Base-by-base conservation (phyloP, 129 eudicot genomes). In the Saposhnikovia divaricata region DNA sequence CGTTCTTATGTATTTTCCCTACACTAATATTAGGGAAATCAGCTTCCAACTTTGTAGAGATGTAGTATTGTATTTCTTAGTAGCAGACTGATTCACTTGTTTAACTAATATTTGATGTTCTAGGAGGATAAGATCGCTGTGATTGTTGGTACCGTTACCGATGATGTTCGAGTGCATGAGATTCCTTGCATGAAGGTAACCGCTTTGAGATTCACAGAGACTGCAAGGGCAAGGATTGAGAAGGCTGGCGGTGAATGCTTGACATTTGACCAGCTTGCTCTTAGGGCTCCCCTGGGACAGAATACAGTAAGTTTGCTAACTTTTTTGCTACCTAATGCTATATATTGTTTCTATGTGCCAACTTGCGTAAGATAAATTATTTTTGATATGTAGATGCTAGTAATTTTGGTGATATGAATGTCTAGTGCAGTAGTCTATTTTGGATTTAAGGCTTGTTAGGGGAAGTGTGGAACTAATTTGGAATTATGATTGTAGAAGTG, bases 171-270 rank as follows among this genome's bases (percentile, higher is more conserved):
- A 45, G 88, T 85, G 28, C 70, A 85, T 55, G 84, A 85, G 8
- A 82, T 82, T 11, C 88, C 82, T 0, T 78, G 80, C 9, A 25
- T 85, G 61, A 82, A 85, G 79, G 88, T 85, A 1, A 82, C 85
- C 18, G 82, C 88, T 3, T 31, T 85, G 83, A 82, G 86, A 83
- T 85, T 85, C 27, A 79, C 83, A 5, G 83, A 85, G 76, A 82
- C 85, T 37, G 85, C 86, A 9, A 79, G 88, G 72, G 88, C 85
- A 5, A 75, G 84, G 79, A 82, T 85, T 38, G 86, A 85, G 81
- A 85, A 85, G 59, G 86, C 84, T 4, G 86, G 86, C 53, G 88
- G 88, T 42, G 88, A 82, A 75, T 85, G 86, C 48, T 72, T 85
- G 78, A 82, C 88, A 4, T 85, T 85, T 71, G 84, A 85, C 28